These are phyloP conservation scores for Colletotrichum magnum DNA, from an alignment of 2,329 filamentous ascomycete species.

Conservation along the genomic window DNA sequence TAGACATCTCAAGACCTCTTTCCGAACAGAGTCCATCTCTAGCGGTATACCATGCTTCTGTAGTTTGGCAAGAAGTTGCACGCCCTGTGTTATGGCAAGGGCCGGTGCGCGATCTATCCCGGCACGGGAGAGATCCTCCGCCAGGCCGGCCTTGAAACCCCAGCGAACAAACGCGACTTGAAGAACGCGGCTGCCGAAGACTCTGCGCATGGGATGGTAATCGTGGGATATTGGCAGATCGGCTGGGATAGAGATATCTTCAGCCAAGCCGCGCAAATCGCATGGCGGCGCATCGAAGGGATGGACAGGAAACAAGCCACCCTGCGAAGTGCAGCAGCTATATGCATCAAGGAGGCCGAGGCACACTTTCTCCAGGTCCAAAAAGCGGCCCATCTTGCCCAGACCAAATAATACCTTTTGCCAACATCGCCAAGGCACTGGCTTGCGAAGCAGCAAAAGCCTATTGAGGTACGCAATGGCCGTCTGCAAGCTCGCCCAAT, in stretches of 20 bases:
- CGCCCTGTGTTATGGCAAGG: constrained; percentile 54
- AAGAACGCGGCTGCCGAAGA: constrained; percentile 58
- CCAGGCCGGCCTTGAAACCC: constrained; percentile 58
- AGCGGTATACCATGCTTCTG: constrained; percentile 54
- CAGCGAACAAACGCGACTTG: constrained; percentile 59
- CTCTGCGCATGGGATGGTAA: constrained; percentile 61
- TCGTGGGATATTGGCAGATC: constrained; percentile 59
- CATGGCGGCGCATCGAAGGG: constrained; percentile 56
- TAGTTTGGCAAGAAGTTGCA: constrained; percentile 52
- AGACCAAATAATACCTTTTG: constrained; percentile 59
- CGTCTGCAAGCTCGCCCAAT: constrained; percentile 13
- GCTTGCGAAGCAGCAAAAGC: constrained; percentile 22
- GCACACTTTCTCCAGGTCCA: constrained; percentile 61
- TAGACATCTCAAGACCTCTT: constrained; percentile 35
- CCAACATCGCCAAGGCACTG: constrained; percentile 57
- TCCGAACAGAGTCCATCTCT: constrained; percentile 40
- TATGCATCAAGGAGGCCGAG: constrained; percentile 60
- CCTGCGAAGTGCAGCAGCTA: constrained; percentile 42
- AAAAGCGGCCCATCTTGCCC: constrained; percentile 58
- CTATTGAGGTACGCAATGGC: constrained; percentile 30
- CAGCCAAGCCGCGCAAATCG: background rate
- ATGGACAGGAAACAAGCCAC: constrained; percentile 59
- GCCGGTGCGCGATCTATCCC: constrained; percentile 39
- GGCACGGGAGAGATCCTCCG: constrained; percentile 28
- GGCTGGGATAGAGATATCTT: constrained; percentile 46